phyloP scores from a whole-genome alignment of 2,329 filamentous ascomycete genomes.

The Emergomyces pasteurianus region DNA sequence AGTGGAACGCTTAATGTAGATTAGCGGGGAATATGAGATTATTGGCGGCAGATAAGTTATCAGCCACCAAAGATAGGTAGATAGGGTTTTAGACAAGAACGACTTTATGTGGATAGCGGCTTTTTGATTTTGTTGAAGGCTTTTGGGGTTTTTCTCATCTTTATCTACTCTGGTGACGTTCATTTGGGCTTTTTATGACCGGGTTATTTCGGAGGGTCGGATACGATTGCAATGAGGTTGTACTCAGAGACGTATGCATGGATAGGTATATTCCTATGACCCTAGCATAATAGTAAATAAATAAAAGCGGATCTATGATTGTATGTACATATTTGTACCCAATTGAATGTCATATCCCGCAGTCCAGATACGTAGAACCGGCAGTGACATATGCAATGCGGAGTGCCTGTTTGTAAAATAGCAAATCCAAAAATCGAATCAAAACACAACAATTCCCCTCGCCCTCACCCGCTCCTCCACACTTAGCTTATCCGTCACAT shows the following conservation, averaged over 20 bases:
- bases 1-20: neutral
- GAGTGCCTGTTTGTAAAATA: neutral
- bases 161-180: neutral
- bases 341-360: neutral
- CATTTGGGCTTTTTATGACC: neutral
- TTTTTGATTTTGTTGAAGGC: neutral
- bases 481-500: slow-evolving; percentile 52
- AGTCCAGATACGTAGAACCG: neutral
- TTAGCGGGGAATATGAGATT: neutral
- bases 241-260: neutral
- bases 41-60: neutral
- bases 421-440: neutral
- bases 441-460: slow-evolving; percentile 48
- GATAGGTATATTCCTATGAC: neutral
- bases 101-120: too few species aligned
- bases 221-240: neutral
- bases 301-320: neutral
- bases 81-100: too few species aligned
- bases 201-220: neutral
- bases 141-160: neutral
- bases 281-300: neutral
- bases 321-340: neutral
- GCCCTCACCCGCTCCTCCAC: slow-evolving; percentile 63
- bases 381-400: neutral
- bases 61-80: neutral